phyloP scores from a whole-genome alignment of 352 stramenopile genomes.

The Globisporangium irregulare region DNA sequence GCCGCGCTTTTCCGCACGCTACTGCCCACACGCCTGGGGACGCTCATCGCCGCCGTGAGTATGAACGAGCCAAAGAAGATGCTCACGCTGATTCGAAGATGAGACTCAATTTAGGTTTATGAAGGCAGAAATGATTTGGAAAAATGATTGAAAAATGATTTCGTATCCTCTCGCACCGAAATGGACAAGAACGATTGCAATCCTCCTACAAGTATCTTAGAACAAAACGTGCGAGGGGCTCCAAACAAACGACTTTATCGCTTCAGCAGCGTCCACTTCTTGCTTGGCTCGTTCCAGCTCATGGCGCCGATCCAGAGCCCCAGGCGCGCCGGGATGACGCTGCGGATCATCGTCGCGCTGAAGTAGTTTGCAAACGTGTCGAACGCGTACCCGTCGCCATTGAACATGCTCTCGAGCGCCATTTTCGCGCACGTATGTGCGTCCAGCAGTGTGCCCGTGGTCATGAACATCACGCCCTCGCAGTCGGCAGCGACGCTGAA shows the following conservation, averaged over 20 bases:
- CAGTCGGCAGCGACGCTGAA: conserved; percentile 40
- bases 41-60: conserved; percentile 38
- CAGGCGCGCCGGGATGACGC: conserved; percentile 7
- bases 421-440: conserved; percentile 13
- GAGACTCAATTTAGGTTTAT: background rate
- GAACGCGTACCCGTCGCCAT: conserved; percentile 30
- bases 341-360: conserved; percentile 6
- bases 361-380: conserved; percentile 35
- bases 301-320: conserved; percentile 5
- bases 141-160: background rate
- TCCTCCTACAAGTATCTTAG: too few species aligned
- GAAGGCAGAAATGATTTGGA: background rate
- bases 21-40: conserved; percentile 33
- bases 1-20: conserved; percentile 35
- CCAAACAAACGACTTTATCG: background rate
- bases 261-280: background rate
- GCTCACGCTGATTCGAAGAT: conserved; percentile 6
- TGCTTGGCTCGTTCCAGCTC: conserved; percentile 2
- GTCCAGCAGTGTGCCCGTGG: background rate
- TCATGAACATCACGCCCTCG: conserved; percentile 27
- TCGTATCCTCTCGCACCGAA: background rate
- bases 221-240: too few species aligned
- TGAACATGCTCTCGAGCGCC: conserved; percentile 20
- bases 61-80: conserved; percentile 21
- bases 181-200: background rate